Evolutionary conservation across 2,329 filamentous ascomycete species (phyloP).

Genomic region (Neocucurbitaria cava): DNA sequence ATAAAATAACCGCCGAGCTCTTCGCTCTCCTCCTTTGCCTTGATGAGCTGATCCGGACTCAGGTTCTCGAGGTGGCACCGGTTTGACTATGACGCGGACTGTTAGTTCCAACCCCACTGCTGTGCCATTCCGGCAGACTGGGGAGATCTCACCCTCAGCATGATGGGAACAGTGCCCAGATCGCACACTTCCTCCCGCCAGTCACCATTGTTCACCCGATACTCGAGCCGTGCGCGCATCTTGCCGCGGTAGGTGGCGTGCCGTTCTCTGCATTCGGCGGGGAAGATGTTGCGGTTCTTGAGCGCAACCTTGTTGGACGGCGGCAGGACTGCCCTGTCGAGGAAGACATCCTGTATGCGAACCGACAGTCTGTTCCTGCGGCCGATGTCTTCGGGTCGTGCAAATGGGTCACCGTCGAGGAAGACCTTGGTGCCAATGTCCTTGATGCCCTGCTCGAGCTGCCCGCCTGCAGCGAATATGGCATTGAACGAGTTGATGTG

Average conservation of each 20-base stretch:
- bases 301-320: conserved; percentile 81
- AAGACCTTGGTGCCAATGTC: conserved; percentile 92
- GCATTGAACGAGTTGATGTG: conserved; percentile 97
- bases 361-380: conserved; percentile 78
- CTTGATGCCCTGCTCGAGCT: conserved; percentile 75
- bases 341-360: conserved; percentile 78
- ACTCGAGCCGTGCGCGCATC: conserved; percentile 83
- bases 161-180: conserved; percentile 87
- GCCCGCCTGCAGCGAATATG: conserved; percentile 76
- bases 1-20: conserved; percentile 85
- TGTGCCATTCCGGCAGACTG: conserved; percentile 15
- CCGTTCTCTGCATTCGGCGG: conserved; percentile 91
- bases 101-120: conserved; percentile 32
- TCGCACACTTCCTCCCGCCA: conserved; percentile 83
- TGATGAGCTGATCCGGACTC: conserved; percentile 80
- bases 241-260: conserved; percentile 91
- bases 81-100: conserved; percentile 68
- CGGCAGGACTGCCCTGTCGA: conserved; percentile 83
- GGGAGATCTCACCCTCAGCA: conserved; percentile 75
- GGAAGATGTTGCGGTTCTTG: conserved; percentile 83
- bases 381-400: conserved; percentile 61
- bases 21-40: conserved; percentile 92
- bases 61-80: conserved; percentile 88
- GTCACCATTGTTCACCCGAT: conserved; percentile 84
- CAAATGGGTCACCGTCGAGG: conserved; percentile 74